Base-by-base conservation (phyloP, 2,329 filamentous ascomycete genomes). In the Fusarium sp. region DNA sequence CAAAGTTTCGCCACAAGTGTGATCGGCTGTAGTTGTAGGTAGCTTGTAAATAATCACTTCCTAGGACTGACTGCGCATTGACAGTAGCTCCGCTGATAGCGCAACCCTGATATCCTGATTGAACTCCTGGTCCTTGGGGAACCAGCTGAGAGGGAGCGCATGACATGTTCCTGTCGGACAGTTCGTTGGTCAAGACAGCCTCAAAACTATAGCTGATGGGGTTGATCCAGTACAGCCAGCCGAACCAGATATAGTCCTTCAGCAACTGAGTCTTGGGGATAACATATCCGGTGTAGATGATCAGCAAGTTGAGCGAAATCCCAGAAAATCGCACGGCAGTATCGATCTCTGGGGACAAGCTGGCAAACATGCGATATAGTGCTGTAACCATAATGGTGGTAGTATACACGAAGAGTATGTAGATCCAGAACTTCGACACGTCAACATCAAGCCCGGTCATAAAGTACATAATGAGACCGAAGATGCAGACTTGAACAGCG, bases 381-480 rank as follows among this genome's bases (percentile, higher is more conserved):
- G 85, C 82, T 2, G 85, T 86, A 81, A 90, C 83, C 45, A 83
- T 82, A 14, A 91, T 83, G 2, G 85, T 89, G 8, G 84, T 84
- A 27, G 84, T 81, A 74, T 88, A 90, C 3, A 88, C 86, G 70
- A 91, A 88, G 14, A 91, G 78, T 75, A 90, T 85, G 78, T 88
- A 91, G 58, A 90, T 89, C 79, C 90, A 92, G 78, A 91, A 92
- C 33, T 90, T 86, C 58, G 88, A 89, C 0, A 90, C 86, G 46
- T 88, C 85, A 52, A 90, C 83, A 64, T 90, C 87, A 8, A 95
- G 85, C 52, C 90, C 89, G 0, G 89, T 89, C 90, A 95, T 90
- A 80, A 94, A 94, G 82, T 94, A 95, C 53, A 94, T 82, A 17
- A 89, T 85, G 40, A 93, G 48, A 64, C 92, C 91, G 81, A 93